These are phyloP conservation scores for Moricandia moricandioides DNA, from an alignment of 345 rosid genomes.

Conservation along the genomic window DNA sequence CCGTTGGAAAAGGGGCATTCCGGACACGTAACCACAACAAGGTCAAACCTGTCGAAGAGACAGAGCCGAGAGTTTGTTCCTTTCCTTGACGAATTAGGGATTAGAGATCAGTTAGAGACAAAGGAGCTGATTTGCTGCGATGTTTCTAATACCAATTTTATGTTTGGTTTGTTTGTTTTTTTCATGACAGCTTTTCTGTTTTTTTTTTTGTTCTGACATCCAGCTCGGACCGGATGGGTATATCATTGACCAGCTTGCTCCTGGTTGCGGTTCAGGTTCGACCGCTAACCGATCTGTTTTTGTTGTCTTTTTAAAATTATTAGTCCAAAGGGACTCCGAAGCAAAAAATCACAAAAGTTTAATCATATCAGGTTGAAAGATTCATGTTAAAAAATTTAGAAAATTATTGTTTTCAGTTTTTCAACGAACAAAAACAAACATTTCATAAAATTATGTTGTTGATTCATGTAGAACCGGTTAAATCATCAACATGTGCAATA, in stretches of 20 bases:
- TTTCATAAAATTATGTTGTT: too few relatives aligned
- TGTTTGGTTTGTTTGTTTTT: neutral
- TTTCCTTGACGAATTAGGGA: conserved; percentile 1
- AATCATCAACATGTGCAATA: too few relatives aligned
- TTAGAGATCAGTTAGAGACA: conserved; percentile 26
- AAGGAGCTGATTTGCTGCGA: conserved; percentile 17
- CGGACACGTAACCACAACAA: neutral
- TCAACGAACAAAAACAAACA: too few relatives aligned
- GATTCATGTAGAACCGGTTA: too few relatives aligned
- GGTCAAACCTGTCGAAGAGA: neutral
- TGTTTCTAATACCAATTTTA: neutral
- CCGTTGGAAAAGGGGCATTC: conserved; percentile 33
- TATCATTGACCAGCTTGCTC: conserved; percentile 6
- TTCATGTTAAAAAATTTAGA: too few relatives aligned
- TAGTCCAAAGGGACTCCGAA: too few relatives aligned
- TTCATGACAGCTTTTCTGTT: neutral
- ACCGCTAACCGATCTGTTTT: neutral
- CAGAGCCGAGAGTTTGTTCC: neutral
- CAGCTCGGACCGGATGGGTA: conserved; percentile 17
- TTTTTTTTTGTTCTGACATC: neutral
- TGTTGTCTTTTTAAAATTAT: too few relatives aligned
- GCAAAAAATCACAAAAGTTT: too few relatives aligned
- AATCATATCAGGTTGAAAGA: too few relatives aligned
- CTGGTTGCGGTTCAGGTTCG: conserved; percentile 1
- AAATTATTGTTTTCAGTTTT: too few relatives aligned